Percentiles rank a stretch among this genome's conserved stretches.
Evolutionary conservation across 2,329 filamentous ascomycete species (phyloP).

Genomic region (Paecilomyces fulvus): DNA sequence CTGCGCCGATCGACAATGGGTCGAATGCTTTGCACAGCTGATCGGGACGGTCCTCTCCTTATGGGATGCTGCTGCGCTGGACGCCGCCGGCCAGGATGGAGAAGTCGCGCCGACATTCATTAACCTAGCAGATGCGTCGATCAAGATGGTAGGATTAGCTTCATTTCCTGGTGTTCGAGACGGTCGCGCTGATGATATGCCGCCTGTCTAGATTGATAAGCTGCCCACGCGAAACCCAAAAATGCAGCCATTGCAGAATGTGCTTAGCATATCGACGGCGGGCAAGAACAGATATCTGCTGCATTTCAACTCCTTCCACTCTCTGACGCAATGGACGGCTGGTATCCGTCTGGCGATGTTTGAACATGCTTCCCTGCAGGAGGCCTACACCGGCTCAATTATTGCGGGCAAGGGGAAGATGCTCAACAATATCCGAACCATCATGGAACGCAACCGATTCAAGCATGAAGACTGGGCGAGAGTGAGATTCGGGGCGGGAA

Average conservation of each 20-base stretch:
- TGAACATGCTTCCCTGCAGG: constrained; percentile 85
- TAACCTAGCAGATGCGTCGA: constrained; percentile 92
- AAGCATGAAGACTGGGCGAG: constrained; percentile 88
- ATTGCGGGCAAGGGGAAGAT: constrained; percentile 89
- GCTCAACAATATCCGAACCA: constrained; percentile 80
- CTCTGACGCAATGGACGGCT: constrained; percentile 90
- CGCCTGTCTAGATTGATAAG: constrained; percentile 62
- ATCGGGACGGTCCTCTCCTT: constrained; percentile 90
- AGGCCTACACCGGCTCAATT: constrained; percentile 91
- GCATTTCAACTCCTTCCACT: constrained; percentile 92
- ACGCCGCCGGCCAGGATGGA: constrained; percentile 73
- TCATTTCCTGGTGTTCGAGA: neutral
- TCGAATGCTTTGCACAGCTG: constrained; percentile 93
- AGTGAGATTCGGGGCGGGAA: constrained; percentile 90
- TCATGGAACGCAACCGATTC: constrained; percentile 72
- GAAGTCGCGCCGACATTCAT: constrained; percentile 89
- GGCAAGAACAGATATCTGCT: constrained; percentile 91
- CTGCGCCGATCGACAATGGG: constrained; percentile 81
- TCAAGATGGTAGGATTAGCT: constrained; percentile 71
- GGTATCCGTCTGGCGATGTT: constrained; percentile 90
- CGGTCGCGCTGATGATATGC: neutral
- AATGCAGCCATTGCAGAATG: constrained; percentile 81
- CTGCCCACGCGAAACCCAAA: constrained; percentile 71
- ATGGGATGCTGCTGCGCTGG: constrained; percentile 90
- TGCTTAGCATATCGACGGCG: constrained; percentile 90